Base-by-base conservation (phyloP, 1,284 basidiomycete species). In the Trametes sp. region DNA sequence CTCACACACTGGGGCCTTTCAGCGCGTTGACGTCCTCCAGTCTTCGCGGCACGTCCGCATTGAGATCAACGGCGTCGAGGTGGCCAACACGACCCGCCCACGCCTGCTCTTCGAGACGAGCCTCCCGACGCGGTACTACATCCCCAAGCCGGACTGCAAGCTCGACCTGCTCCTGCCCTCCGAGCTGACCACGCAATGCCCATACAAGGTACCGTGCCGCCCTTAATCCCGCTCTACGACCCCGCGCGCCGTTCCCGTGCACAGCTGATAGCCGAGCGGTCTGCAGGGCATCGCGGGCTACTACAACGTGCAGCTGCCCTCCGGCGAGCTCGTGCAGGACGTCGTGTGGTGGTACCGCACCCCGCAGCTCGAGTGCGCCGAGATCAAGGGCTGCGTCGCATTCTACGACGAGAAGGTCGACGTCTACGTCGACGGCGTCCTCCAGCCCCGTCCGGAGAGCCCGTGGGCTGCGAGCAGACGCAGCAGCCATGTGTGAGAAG, bases 341-440 rank as follows among this genome's bases (percentile, higher is more conserved):
- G 73, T 87, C 10, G 83, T 86, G 19, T 90, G 88, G 88, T 88
- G 82, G 78, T 89, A 90, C 71, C 81, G 79, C 33, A 79, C 78
- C 29, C 81, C 87, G 0, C 80, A 76, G 16, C 73, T 76, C 0
- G 87, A 88, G 65, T 83, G 83, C 53, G 73, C 79, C 5, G 78
- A 74, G 24, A 82, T 89, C 57, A 76, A 74, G 55, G 87, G 87
- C n/a, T 81, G 80, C 60, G 75, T 84, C 3, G 82, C 85, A 0
- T 89, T 88, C 72, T 87, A 86, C 64, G 86, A 90, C 59, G 87
- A 89, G 69, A 87, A 86, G 65, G 83, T 89, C 21, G 85, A 88
- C 61, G 81, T 89, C 8, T 89, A 79, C 76, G 72, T 90, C n/a
- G 86, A 89, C 68, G 87, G 81, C 9, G 78, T 80, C 59, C 83